Percentiles rank a stretch among this genome's conserved stretches.
These are phyloP conservation scores for Hericium alpestre DNA, from an alignment of 768 basidiomycete genomes.

Conservation along the genomic window DNA sequence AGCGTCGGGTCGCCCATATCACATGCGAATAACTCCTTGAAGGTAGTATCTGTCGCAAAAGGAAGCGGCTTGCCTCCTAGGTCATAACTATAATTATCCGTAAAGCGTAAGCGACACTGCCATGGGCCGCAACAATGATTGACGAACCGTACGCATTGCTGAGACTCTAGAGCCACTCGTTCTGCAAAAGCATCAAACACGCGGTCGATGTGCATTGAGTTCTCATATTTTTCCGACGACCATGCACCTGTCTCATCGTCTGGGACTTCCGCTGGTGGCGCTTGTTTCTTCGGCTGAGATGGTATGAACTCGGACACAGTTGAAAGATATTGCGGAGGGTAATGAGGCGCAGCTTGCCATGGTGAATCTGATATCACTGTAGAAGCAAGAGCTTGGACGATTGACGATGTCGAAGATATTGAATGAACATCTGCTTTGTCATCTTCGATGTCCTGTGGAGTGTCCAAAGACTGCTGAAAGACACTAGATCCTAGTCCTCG, in stretches of 20 bases:
- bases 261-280: constrained; percentile 26
- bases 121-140: not conserved
- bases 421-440: too few relatives aligned
- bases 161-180: constrained; percentile 56
- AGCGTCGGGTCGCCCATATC: constrained; percentile 30
- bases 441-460: too few relatives aligned
- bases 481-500: constrained; percentile 56
- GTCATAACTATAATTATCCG: constrained; percentile 54
- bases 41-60: constrained; percentile 70
- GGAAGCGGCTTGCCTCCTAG: constrained; percentile 77
- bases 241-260: constrained; percentile 39
- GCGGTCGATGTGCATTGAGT: constrained; percentile 67
- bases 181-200: constrained; percentile 80
- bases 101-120: not conserved
- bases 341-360: constrained; percentile 60
- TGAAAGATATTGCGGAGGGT: constrained; percentile 62
- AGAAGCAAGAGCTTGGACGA: constrained; percentile 49
- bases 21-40: constrained; percentile 61
- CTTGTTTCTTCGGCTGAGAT: constrained; percentile 35
- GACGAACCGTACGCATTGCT: constrained; percentile 80
- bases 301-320: constrained; percentile 66
- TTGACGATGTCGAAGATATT: constrained; percentile 17
- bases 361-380: constrained; percentile 45
- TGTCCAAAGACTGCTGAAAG: constrained; percentile 24
- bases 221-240: constrained; percentile 72